Percentiles rank a stretch among this genome's conserved stretches.
Evolutionary conservation across 2,329 filamentous ascomycete genomes (phyloP).

Genomic region (Nemania diffusa): DNA sequence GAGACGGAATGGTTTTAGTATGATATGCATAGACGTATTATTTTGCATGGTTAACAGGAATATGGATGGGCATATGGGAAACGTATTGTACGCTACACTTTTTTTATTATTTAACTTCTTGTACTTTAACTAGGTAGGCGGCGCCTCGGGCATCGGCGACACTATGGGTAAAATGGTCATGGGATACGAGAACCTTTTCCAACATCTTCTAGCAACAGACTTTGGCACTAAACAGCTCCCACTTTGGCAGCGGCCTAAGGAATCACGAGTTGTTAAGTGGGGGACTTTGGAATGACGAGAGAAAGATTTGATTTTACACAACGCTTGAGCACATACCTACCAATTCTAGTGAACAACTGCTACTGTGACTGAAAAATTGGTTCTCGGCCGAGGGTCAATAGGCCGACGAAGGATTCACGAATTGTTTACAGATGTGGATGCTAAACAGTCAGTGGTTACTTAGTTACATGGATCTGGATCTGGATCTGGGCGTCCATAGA

Average conservation of each 20-base stretch:
- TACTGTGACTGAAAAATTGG: not conserved
- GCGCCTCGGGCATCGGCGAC: conserved; percentile 9
- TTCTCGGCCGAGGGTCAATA: not conserved
- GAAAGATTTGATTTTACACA: conserved; percentile 20
- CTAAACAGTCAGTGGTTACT: too few relatives aligned
- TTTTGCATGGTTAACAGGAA: conserved; percentile 26
- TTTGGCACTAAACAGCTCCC: not conserved
- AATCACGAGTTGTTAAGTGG: conserved; percentile 12
- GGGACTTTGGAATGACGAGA: conserved; percentile 10
- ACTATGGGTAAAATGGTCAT: conserved; percentile 5
- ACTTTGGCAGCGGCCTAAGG: conserved; percentile 6
- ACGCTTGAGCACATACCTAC: not conserved
- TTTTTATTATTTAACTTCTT: conserved; percentile 9
- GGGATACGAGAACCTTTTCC: conserved; percentile 3
- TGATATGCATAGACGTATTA: conserved; percentile 24
- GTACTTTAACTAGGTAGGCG: conserved; percentile 26
- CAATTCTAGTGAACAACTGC: not conserved
- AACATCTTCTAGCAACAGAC: not conserved
- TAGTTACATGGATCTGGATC: not conserved
- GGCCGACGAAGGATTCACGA: not conserved
- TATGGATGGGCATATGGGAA: conserved; percentile 30
- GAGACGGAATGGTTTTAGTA: conserved; percentile 8
- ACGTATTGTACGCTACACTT: conserved; percentile 28
- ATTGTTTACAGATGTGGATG: conserved; percentile 3
- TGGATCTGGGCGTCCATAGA: not conserved